phyloP scores from a whole-genome alignment of 768 basidiomycete species.

The Rhizopogon vulgaris region DNA sequence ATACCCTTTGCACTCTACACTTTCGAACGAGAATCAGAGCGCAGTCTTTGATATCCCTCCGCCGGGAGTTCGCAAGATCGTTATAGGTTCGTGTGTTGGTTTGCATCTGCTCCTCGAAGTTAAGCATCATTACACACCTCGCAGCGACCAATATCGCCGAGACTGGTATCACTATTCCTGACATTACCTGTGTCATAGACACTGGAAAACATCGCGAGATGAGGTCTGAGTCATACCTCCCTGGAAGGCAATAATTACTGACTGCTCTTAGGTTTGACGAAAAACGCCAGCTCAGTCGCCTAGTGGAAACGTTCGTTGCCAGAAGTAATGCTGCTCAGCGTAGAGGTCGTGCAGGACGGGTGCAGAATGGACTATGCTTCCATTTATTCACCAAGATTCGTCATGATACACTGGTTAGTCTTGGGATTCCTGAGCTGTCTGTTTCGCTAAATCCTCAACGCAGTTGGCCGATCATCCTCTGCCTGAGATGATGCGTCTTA shows the following conservation, averaged over 20 bases:
- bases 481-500: slow-evolving; percentile 93
- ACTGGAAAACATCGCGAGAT: slow-evolving; percentile 92
- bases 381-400: slow-evolving; percentile 89
- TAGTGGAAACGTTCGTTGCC: slow-evolving; percentile 89
- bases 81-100: slow-evolving; percentile 57
- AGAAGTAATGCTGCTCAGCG: slow-evolving; percentile 88
- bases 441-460: slow-evolving; percentile 1
- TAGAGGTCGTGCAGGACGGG: slow-evolving; percentile 88
- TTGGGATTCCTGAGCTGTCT: not conserved
- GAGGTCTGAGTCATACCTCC: slow-evolving; percentile 40
- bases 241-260: slow-evolving; percentile 2
- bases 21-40: slow-evolving; percentile 86
- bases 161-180: slow-evolving; percentile 97
- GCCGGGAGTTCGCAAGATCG: slow-evolving; percentile 80
- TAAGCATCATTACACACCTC: not conserved
- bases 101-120: slow-evolving; percentile 7
- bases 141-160: slow-evolving; percentile 90
- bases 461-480: slow-evolving; percentile 87
- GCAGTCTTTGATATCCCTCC: slow-evolving; percentile 90
- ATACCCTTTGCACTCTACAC: slow-evolving; percentile 86
- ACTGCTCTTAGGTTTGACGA: slow-evolving; percentile 72
- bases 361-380: slow-evolving; percentile 85
- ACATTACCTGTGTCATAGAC: slow-evolving; percentile 95
- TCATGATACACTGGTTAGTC: slow-evolving; percentile 68
- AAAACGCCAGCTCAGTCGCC: slow-evolving; percentile 88